Evolutionary conservation across 768 basidiomycete species (phyloP).

Genomic region (Russula compacta): DNA sequence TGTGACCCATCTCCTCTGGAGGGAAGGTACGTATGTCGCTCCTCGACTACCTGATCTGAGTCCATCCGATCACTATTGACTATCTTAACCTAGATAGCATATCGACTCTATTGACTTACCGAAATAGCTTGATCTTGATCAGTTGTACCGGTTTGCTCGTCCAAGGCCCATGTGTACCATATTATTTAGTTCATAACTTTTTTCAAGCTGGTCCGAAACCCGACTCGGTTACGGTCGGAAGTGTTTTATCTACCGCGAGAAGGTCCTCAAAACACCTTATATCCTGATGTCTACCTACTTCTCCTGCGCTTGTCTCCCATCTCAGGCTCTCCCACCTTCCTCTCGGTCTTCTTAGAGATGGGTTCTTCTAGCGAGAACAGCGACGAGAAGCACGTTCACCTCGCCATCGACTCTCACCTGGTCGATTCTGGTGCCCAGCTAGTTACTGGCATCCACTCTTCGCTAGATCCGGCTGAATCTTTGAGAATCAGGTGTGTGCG

Average conservation of each 20-base stretch:
- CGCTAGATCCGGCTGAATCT: slow-evolving; percentile 45
- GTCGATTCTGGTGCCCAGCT: slow-evolving; percentile 58
- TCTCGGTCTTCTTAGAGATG: background rate
- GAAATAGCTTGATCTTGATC: too few species aligned
- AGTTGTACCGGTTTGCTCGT: background rate
- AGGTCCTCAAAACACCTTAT: background rate
- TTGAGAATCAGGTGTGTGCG: slow-evolving; percentile 35
- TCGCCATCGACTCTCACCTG: slow-evolving; percentile 38
- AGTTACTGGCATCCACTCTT: slow-evolving; percentile 34
- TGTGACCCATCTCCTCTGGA: background rate
- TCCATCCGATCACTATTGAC: background rate
- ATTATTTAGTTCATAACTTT: too few species aligned
- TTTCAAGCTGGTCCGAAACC: background rate
- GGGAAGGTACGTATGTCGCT: background rate
- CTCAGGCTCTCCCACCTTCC: background rate
- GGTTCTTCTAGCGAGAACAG: slow-evolving; percentile 12
- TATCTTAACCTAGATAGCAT: background rate
- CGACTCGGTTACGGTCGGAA: background rate
- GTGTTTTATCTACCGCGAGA: background rate
- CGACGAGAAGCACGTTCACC: slow-evolving; percentile 8
- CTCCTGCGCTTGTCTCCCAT: background rate
- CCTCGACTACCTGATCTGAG: background rate
- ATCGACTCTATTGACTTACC: too few species aligned
- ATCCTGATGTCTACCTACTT: background rate
- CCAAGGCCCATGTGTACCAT: background rate